phyloP scores from a whole-genome alignment of 148 eudicot species.

The Spergularia bocconei region DNA sequence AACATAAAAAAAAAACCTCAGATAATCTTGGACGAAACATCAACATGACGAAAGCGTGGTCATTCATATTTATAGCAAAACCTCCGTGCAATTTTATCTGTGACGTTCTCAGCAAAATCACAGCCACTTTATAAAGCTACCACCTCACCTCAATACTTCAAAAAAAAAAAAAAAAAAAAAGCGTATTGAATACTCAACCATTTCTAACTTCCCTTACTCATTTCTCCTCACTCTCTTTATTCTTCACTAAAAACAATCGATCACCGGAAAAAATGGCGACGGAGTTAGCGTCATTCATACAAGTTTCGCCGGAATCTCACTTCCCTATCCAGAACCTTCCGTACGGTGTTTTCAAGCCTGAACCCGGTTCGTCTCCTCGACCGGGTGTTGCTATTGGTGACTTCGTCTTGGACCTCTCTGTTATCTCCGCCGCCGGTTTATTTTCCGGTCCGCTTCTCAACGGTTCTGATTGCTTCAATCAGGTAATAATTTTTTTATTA shows the following conservation, averaged over 20 bases:
- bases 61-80: no score
- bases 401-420: conserved; percentile 76
- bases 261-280: conserved; percentile 29
- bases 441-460: conserved; percentile 69
- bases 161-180: no score
- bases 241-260: neutral
- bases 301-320: conserved; percentile 69
- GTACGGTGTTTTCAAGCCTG: conserved; percentile 72
- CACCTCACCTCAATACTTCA: neutral
- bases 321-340: conserved; percentile 93
- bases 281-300: conserved; percentile 57
- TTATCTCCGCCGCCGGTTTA: conserved; percentile 48
- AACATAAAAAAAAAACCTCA: no score
- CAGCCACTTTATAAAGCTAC: neutral
- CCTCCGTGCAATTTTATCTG: no score
- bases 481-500: conserved; percentile 37
- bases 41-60: no score
- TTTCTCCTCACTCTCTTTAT: neutral
- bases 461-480: conserved; percentile 74
- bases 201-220: conserved; percentile 1
- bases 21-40: no score
- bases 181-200: no score
- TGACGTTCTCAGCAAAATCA: no score
- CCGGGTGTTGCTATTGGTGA: conserved; percentile 92
- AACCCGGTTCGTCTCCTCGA: conserved; percentile 46